phyloP scores from a whole-genome alignment of 1,284 basidiomycete genomes.

The Chalciporus sp. region DNA sequence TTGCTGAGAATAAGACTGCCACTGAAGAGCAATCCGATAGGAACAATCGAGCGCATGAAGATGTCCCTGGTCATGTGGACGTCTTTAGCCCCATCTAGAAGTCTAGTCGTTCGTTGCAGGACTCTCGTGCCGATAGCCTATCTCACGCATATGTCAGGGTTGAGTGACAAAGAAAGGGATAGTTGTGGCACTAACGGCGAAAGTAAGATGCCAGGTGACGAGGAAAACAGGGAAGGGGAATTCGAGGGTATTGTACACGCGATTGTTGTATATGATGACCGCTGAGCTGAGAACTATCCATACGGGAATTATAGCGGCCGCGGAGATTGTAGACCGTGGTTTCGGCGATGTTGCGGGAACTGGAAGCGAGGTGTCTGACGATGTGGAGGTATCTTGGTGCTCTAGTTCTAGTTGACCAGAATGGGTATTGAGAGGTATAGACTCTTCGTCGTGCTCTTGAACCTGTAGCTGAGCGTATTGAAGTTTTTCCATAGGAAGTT shows the following conservation, averaged over 20 bases:
- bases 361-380: constrained; percentile 19
- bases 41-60: constrained; percentile 88
- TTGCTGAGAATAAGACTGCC: constrained; percentile 92
- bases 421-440: constrained; percentile 2
- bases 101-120: constrained; percentile 83
- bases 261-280: constrained; percentile 98
- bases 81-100: constrained; percentile 90
- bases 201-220: constrained; percentile 85
- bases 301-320: constrained; percentile 75
- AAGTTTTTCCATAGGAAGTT: constrained; percentile 18
- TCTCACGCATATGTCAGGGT: constrained; percentile 1
- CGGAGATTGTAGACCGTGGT: constrained; percentile 42
- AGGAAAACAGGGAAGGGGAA: constrained; percentile 90
- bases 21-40: constrained; percentile 92
- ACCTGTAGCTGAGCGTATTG: constrained; percentile 22
- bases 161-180: not conserved
- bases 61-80: constrained; percentile 83
- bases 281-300: constrained; percentile 91
- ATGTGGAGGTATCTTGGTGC: not conserved
- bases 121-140: constrained; percentile 89
- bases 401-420: constrained; percentile 4
- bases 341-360: constrained; percentile 27
- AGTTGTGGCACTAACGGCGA: constrained; percentile 61
- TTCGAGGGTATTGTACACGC: constrained; percentile 80
- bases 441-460: constrained; percentile 19